Evolutionary conservation across 345 rosid genomes (phyloP).

Genomic region (Syzygium aqueum): DNA sequence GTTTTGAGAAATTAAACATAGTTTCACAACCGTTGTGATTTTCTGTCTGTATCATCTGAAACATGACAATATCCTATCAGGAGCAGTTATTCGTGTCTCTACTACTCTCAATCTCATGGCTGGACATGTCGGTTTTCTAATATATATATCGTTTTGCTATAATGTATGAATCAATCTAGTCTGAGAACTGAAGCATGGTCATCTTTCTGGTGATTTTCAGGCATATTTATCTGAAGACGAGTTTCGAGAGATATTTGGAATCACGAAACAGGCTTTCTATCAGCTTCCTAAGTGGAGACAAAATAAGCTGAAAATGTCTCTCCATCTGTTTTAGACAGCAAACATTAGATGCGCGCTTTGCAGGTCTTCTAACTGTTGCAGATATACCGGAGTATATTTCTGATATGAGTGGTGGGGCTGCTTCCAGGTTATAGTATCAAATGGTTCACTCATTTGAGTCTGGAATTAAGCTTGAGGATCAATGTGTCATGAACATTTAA

Average conservation of each 20-base stretch:
- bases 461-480: background rate
- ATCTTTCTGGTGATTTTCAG: slow-evolving; percentile 14
- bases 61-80: background rate
- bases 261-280: slow-evolving; percentile 35
- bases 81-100: background rate
- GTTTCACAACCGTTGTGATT: background rate
- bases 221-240: slow-evolving; percentile 47
- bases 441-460: background rate
- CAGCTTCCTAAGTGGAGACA: slow-evolving; percentile 66
- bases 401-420: background rate
- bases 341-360: background rate
- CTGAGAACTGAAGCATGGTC: background rate
- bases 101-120: background rate
- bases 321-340: slow-evolving; percentile 41
- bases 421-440: background rate
- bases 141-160: background rate
- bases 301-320: slow-evolving; percentile 57
- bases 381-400: background rate
- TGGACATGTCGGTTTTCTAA: background rate
- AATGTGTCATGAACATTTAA: background rate
- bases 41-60: background rate
- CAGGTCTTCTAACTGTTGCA: background rate
- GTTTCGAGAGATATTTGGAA: slow-evolving; percentile 44
- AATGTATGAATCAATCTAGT: background rate
- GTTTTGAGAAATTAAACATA: background rate